A percentile compares a stretch with the other conserved stretches of the same genome.
These are phyloP conservation scores for Apiospora marii DNA, from an alignment of 2,329 filamentous ascomycete species.

Conservation along the genomic window DNA sequence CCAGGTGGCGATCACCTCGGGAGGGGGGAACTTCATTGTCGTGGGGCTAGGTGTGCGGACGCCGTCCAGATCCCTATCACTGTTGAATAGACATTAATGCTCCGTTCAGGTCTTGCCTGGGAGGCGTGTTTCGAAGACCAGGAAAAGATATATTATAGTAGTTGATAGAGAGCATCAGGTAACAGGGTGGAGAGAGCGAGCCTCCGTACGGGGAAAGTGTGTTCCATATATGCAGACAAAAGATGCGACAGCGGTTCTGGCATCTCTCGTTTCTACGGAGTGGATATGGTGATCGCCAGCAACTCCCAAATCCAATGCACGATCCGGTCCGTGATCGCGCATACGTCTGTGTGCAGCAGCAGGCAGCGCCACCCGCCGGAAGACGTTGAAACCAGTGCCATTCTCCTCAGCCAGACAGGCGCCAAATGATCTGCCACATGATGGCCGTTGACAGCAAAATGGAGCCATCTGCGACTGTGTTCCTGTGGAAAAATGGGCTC, in stretches of 20 bases:
- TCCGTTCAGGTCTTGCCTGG: background rate
- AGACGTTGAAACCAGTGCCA: background rate
- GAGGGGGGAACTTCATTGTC: conserved; percentile 36
- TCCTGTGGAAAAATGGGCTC: background rate
- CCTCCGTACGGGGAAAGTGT: background rate
- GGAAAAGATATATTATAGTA: background rate
- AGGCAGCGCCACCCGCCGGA: background rate
- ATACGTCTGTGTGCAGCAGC: background rate
- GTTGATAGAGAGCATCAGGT: background rate
- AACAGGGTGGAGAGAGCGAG: background rate
- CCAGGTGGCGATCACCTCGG: conserved; percentile 39
- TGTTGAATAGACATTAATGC: conserved; percentile 11
- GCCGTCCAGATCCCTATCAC: background rate
- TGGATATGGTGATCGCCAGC: background rate
- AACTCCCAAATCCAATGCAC: background rate
- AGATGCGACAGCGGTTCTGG: background rate
- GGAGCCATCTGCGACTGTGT: background rate
- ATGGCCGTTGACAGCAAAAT: background rate
- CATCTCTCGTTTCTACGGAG: background rate
- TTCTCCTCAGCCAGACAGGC: background rate
- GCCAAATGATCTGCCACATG: background rate
- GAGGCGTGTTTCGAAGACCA: background rate
- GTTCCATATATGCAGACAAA: background rate
- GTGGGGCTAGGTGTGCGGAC: conserved; percentile 1
- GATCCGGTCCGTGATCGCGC: conserved; percentile 12